Percentiles rank a stretch among this genome's conserved stretches.
Conservation (phyloP, 345 rosid genomes). For the Citrus reticulata region DNA sequence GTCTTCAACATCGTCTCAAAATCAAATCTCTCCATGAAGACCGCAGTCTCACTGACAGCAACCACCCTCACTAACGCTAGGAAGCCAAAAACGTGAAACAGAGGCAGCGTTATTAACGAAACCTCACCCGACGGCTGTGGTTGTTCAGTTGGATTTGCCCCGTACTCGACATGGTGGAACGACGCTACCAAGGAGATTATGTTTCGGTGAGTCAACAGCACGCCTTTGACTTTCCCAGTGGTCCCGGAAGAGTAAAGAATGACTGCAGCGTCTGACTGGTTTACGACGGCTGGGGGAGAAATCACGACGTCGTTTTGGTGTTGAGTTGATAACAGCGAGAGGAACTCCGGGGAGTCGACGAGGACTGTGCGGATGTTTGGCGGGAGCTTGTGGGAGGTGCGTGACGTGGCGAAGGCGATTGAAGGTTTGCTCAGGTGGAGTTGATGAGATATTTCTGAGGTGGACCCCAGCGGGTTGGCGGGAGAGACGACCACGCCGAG, state of each 20-base stretch:
- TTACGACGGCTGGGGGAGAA: neutral
- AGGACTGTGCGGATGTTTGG: slow-evolving; percentile 42
- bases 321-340: slow-evolving; percentile 32
- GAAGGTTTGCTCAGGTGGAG: slow-evolving; percentile 50
- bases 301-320: neutral
- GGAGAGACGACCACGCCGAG: slow-evolving; percentile 73
- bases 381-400: slow-evolving; percentile 41
- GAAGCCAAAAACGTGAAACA: slow-evolving; percentile 52
- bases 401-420: slow-evolving; percentile 72
- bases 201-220: slow-evolving; percentile 64
- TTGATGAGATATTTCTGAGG: slow-evolving; percentile 55
- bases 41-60: slow-evolving; percentile 33
- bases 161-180: neutral
- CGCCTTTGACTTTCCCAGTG: slow-evolving; percentile 74
- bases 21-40: slow-evolving; percentile 46
- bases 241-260: slow-evolving; percentile 84
- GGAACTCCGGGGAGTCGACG: slow-evolving; percentile 76
- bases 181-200: slow-evolving; percentile 52
- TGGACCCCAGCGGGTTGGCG: slow-evolving; percentile 62
- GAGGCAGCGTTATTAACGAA: slow-evolving; percentile 34
- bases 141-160: too few relatives aligned
- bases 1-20: slow-evolving; percentile 44
- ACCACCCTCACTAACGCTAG: slow-evolving; percentile 38
- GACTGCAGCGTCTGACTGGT: slow-evolving; percentile 64
- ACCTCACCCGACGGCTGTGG: slow-evolving; percentile 12